Evolutionary conservation across 345 rosid genomes (phyloP).

Genomic region (Dipteronia dyeriana): DNA sequence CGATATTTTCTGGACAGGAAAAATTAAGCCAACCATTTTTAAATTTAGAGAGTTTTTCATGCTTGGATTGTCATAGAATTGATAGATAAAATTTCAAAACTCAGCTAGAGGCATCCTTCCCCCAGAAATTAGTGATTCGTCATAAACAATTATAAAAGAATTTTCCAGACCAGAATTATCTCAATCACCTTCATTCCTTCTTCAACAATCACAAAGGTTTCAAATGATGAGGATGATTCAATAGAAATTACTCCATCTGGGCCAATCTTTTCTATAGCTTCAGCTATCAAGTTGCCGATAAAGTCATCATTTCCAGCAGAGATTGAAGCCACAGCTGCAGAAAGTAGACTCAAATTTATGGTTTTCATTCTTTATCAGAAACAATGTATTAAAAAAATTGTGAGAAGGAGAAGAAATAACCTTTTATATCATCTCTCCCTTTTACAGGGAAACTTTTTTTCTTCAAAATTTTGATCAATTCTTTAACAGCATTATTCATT

Average conservation of each 20-base stretch:
- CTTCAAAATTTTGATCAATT: conserved; percentile 50
- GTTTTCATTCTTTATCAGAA: conserved; percentile 3
- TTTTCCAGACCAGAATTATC: conserved; percentile 5
- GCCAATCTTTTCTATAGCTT: conserved; percentile 76
- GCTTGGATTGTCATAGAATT: background rate
- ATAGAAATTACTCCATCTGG: conserved; percentile 81
- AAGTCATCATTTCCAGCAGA: conserved; percentile 92
- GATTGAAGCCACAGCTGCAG: conserved; percentile 83
- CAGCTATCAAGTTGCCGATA: conserved; percentile 65
- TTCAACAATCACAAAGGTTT: conserved; percentile 67
- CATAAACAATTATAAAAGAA: conserved; percentile 2
- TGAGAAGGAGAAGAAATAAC: conserved; percentile 32
- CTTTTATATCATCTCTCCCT: conserved; percentile 68
- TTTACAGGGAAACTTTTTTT: conserved; percentile 58
- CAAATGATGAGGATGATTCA: conserved; percentile 73
- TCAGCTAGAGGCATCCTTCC: background rate
- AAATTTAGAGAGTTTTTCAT: background rate
- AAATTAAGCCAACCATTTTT: no score
- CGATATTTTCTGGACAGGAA: no score
- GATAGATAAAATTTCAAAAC: background rate
- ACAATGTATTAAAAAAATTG: background rate
- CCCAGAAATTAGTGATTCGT: background rate
- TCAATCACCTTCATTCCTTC: conserved; percentile 84
- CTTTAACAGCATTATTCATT: conserved; percentile 62
- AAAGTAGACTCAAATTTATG: conserved; percentile 7